Evolutionary conservation across 2,329 filamentous ascomycete genomes (phyloP).

Genomic region (Aspergillus udagawae): DNA sequence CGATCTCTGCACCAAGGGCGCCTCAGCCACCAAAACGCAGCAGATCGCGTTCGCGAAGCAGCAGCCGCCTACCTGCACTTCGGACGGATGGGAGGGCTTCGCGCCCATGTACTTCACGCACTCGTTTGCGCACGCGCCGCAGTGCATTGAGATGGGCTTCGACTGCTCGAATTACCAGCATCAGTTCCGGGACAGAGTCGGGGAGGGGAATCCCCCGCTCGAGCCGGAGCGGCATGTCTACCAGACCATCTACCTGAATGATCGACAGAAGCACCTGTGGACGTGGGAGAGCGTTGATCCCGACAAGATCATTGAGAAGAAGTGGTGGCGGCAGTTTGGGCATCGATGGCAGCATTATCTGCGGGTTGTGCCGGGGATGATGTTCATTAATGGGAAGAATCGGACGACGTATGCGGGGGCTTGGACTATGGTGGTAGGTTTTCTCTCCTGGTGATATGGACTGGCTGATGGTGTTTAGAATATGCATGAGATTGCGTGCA

Average conservation of each 20-base stretch:
- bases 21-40: slow-evolving; percentile 42
- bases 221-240: slow-evolving; percentile 62
- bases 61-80: slow-evolving; percentile 31
- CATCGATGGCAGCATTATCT: slow-evolving; percentile 59
- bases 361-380: slow-evolving; percentile 65
- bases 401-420: slow-evolving; percentile 61
- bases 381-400: slow-evolving; percentile 65
- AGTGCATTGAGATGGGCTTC: slow-evolving; percentile 62
- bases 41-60: slow-evolving; percentile 44
- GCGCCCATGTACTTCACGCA: slow-evolving; percentile 61
- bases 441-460: not conserved
- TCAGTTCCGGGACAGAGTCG: slow-evolving; percentile 54
- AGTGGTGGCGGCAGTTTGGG: slow-evolving; percentile 63
- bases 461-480: slow-evolving; percentile 19
- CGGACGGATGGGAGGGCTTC: slow-evolving; percentile 42
- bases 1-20: slow-evolving; percentile 47
- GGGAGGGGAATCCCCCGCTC: slow-evolving; percentile 20
- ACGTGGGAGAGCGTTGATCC: slow-evolving; percentile 54
- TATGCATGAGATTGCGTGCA: slow-evolving; percentile 65
- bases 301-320: slow-evolving; percentile 53
- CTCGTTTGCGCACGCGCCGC: slow-evolving; percentile 49
- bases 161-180: slow-evolving; percentile 73
- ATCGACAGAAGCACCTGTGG: slow-evolving; percentile 55
- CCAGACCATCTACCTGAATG: slow-evolving; percentile 62
- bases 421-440: slow-evolving; percentile 65